Percentiles rank a stretch among this genome's conserved stretches.
Evolutionary conservation across 352 stramenopile species (phyloP).

Genomic region (Globisporangium barbulae): DNA sequence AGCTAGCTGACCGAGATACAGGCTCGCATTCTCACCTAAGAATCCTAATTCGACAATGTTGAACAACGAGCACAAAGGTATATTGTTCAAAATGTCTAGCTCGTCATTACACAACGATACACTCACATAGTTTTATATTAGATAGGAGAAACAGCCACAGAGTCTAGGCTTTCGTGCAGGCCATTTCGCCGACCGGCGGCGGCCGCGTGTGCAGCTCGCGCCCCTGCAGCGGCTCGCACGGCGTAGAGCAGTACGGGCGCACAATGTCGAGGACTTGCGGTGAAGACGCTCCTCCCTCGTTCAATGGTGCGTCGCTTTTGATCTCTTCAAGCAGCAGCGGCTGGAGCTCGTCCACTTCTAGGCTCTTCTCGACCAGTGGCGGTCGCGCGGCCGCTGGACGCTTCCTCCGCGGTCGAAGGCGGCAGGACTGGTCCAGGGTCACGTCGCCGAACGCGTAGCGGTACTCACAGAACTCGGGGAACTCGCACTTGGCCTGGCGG

Average conservation of each 20-base stretch:
- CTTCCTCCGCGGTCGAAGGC: slow-evolving; percentile 42
- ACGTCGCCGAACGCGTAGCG: slow-evolving; percentile 80
- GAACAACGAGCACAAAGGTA: background rate
- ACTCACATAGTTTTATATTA: slow-evolving; percentile 5
- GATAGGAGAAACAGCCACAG: background rate
- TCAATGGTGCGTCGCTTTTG: background rate
- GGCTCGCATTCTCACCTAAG: background rate
- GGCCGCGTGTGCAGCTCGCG: background rate
- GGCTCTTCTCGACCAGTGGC: slow-evolving; percentile 8
- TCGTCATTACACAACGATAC: background rate
- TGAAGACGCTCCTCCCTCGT: background rate
- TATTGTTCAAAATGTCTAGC: slow-evolving; percentile 6
- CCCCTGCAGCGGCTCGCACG: slow-evolving; percentile 16
- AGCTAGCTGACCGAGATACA: background rate
- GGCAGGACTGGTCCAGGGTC: slow-evolving; percentile 78
- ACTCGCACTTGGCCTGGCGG: slow-evolving; percentile 63
- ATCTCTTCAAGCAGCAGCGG: background rate
- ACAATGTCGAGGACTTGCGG: slow-evolving; percentile 14
- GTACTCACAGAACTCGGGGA: slow-evolving; percentile 78
- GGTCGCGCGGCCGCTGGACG: slow-evolving; percentile 14
- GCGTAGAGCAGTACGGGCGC: slow-evolving; percentile 45
- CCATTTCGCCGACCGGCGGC: background rate
- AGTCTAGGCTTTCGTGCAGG: slow-evolving; percentile 3
- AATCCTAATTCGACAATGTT: background rate
- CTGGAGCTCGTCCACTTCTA: background rate